phyloP scores from a whole-genome alignment of 305 asterid species.

The Lippia alba region DNA sequence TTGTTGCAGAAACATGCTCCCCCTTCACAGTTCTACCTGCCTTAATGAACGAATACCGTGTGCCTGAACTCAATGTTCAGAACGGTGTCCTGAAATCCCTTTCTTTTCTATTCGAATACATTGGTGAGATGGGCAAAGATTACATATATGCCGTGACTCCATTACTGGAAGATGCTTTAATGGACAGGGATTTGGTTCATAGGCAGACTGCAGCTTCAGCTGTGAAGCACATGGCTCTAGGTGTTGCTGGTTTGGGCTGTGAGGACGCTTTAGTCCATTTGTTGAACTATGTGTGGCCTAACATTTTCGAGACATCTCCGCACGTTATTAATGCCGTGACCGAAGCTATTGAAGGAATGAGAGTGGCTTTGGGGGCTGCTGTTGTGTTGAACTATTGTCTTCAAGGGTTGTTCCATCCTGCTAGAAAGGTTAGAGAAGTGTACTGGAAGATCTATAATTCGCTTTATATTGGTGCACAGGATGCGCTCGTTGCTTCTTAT shows the following conservation, averaged over 20 bases:
- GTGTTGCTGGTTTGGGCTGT: slow-evolving; percentile 94
- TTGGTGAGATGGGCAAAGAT: slow-evolving; percentile 99
- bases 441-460: slow-evolving; percentile 96
- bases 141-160: slow-evolving; percentile 97
- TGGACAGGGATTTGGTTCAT: slow-evolving; percentile 93
- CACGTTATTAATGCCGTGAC: slow-evolving; percentile 95
- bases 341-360: slow-evolving; percentile 98
- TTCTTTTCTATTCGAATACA: slow-evolving; percentile 89
- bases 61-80: slow-evolving; percentile 96
- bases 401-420: slow-evolving; percentile 98
- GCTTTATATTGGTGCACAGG: slow-evolving; percentile 89
- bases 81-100: slow-evolving; percentile 93
- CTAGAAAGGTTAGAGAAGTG: slow-evolving; percentile 95
- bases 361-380: slow-evolving; percentile 93
- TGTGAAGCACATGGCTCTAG: slow-evolving; percentile 92
- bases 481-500: slow-evolving; percentile 89
- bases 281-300: slow-evolving; percentile 93
- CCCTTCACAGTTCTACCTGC: slow-evolving; percentile 96
- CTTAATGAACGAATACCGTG: slow-evolving; percentile 91
- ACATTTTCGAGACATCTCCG: slow-evolving; percentile 93
- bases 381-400: slow-evolving; percentile 84
- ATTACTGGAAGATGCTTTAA: slow-evolving; percentile 90
- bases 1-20: slow-evolving; percentile 95
- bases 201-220: slow-evolving; percentile 98
- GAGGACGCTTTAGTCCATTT: slow-evolving; percentile 93